Evolutionary conservation across 1,139 yeast species (phyloP).

Genomic region (Spathaspora sp.): DNA sequence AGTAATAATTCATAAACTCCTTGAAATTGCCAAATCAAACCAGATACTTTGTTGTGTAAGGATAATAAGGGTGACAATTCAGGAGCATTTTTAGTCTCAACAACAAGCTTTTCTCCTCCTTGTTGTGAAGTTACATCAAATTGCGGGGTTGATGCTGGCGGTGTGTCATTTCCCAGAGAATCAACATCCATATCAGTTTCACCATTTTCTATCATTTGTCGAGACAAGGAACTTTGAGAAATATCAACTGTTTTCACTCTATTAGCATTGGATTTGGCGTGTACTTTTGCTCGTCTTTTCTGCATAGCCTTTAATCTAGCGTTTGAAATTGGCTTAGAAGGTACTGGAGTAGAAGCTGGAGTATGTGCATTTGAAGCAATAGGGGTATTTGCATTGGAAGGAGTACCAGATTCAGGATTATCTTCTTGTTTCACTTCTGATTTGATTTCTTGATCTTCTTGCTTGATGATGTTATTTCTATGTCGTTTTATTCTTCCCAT

Average conservation of each 20-base stretch:
- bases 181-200: slow-evolving; percentile 18
- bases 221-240: slow-evolving; percentile 74
- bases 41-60: slow-evolving; percentile 74
- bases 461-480: slow-evolving; percentile 13
- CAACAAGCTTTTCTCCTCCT: slow-evolving; percentile 78
- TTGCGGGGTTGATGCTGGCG: slow-evolving; percentile 18
- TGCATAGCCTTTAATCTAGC: slow-evolving; percentile 95
- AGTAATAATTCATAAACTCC: slow-evolving; percentile 89
- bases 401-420: slow-evolving; percentile 10
- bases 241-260: slow-evolving; percentile 66
- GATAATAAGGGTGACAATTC: slow-evolving; percentile 70
- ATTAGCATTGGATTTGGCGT: slow-evolving; percentile 59
- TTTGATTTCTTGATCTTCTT: slow-evolving; percentile 10
- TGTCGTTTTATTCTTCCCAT: slow-evolving; percentile 38
- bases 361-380: slow-evolving; percentile 11
- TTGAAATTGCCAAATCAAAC: slow-evolving; percentile 91
- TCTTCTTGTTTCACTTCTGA: slow-evolving; percentile 11
- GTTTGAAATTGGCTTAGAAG: slow-evolving; percentile 42
- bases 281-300: slow-evolving; percentile 82
- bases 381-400: slow-evolving; percentile 14
- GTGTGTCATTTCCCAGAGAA: slow-evolving; percentile 10
- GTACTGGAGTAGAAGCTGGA: slow-evolving; percentile 14
- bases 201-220: slow-evolving; percentile 45
- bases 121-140: slow-evolving; percentile 75
- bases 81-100: slow-evolving; percentile 71